Base-by-base conservation (phyloP, 352 stramenopile species). In the Globisporangium nodosum region DNA sequence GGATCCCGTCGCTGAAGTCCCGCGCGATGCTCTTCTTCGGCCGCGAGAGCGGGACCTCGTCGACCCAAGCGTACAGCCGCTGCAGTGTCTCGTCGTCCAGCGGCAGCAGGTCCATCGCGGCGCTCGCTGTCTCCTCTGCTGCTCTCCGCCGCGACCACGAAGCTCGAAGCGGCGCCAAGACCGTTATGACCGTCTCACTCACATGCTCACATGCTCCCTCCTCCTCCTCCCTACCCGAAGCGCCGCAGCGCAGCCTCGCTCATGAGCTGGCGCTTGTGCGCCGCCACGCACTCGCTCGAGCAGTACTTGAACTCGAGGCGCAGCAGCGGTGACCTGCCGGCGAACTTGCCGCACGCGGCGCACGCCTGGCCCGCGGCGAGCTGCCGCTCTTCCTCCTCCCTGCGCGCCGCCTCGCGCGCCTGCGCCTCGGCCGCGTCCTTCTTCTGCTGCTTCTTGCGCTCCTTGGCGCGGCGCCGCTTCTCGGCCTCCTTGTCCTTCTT, bases 21-120 rank as follows among this genome's bases (percentile, higher is more conserved):
- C 95, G 74, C 43, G 90, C 69, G 56, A 98, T 98, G 69, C 97
- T 98, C 60, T 92, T 90, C 82, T 98, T 98, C 3, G 94, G 92
- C 9, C 95, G 74, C 24, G 87, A 97, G 13, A 98, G 70, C 50
- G 93, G 90, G 60, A 98, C 97, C 61, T 97, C 87, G 52, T 98
- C 94, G 57, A 98, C 93, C 95, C 95, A 98, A 31, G 87, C 86
- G 64, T 98, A 98, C 58, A 98, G 67, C 37, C 89, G 86, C 71
- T 97, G 90, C 51, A 97, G 69, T 37, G 91, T 92, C 47, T 96
- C 91, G 65, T 98, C 90, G 60, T 94, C 84, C 27, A 93, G 73
- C 42, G 74, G 70, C 35, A 81, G 70, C 35, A 82, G 54, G 55
- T 88, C 66, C 73, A 88, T 88, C 54, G 24, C 24, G 24, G 24